Percentiles rank a stretch among this genome's conserved stretches.
phyloP scores from a whole-genome alignment of 2,329 filamentous ascomycete species.

The Aspergillus quadrilineatus region DNA sequence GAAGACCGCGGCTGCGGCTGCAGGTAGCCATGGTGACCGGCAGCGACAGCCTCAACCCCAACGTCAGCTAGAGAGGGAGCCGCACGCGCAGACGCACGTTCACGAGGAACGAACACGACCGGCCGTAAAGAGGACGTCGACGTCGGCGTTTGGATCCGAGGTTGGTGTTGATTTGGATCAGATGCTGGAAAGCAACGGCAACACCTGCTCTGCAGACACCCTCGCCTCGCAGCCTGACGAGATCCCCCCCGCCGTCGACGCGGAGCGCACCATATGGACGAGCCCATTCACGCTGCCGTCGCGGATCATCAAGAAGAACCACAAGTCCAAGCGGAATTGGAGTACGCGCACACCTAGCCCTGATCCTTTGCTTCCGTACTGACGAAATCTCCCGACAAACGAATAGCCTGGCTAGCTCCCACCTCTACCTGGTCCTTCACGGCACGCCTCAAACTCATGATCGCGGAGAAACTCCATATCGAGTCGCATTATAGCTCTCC shows the following conservation, averaged over 20 bases:
- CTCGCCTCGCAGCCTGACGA: background rate
- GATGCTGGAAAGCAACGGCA: background rate
- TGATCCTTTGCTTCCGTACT: background rate
- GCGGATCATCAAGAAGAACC: constrained; percentile 17
- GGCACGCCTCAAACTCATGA: constrained; percentile 24
- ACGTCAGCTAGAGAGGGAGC: too few species aligned
- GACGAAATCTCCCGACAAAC: background rate
- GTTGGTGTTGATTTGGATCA: constrained; percentile 1
- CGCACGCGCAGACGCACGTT: background rate
- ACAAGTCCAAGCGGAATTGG: constrained; percentile 30
- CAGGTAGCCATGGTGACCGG: too few species aligned
- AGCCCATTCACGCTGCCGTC: constrained; percentile 23
- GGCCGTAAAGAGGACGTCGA: constrained; percentile 2
- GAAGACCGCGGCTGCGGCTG: background rate
- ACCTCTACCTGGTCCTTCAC: constrained; percentile 28
- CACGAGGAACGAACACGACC: background rate
- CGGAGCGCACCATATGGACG: constrained; percentile 17
- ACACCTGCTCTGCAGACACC: background rate
- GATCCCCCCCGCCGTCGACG: background rate
- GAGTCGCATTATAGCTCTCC: constrained; percentile 30
- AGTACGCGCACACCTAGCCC: constrained; percentile 27
- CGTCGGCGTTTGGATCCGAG: constrained; percentile 3
- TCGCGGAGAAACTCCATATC: constrained; percentile 22
- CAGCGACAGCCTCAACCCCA: background rate
- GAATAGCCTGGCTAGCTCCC: constrained; percentile 14